phyloP scores from a whole-genome alignment of 805 yeast species.

The Cyberlindnera xishuangbannaensis region DNA sequence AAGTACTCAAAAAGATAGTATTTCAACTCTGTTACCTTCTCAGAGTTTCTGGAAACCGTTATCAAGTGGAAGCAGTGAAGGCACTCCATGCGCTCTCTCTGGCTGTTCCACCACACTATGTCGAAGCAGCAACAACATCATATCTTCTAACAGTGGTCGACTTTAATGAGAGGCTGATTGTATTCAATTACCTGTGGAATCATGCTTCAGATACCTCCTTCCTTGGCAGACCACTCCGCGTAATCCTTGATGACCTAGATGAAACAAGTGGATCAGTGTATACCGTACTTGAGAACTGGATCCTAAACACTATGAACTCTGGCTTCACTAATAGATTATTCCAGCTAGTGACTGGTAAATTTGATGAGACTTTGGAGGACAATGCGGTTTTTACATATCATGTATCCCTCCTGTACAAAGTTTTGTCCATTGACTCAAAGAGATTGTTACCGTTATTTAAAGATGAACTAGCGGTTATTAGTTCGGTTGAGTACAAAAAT shows the following conservation, averaged over 20 bases:
- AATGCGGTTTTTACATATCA: constrained; percentile 58
- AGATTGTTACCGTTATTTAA: constrained; percentile 42
- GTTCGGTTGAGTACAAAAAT: constrained; percentile 38
- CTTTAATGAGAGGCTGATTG: constrained; percentile 39
- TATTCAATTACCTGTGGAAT: constrained; percentile 67
- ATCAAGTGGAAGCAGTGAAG: constrained; percentile 68
- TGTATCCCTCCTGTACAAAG: constrained; percentile 44
- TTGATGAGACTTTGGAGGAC: constrained; percentile 52
- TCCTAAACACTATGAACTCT: constrained; percentile 35
- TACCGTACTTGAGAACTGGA: constrained; percentile 43
- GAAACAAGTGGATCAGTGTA: constrained; percentile 38
- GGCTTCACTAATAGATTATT: constrained; percentile 61
- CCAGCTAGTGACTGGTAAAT: constrained; percentile 50
- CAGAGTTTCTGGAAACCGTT: constrained; percentile 31
- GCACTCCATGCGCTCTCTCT: constrained; percentile 56
- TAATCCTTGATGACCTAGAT: constrained; percentile 59
- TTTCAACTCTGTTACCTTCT: constrained; percentile 19
- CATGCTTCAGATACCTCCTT: constrained; percentile 51
- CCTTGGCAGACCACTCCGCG: constrained; percentile 56
- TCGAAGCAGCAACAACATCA: constrained; percentile 69
- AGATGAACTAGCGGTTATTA: constrained; percentile 55
- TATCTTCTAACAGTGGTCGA: constrained; percentile 39
- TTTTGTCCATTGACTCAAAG: constrained; percentile 42
- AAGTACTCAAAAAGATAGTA: constrained; percentile 14
- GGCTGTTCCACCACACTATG: constrained; percentile 43